These are phyloP conservation scores for Zoysia matrella DNA, from an alignment of 202 grass and related monocot genomes.

Conservation along the genomic window DNA sequence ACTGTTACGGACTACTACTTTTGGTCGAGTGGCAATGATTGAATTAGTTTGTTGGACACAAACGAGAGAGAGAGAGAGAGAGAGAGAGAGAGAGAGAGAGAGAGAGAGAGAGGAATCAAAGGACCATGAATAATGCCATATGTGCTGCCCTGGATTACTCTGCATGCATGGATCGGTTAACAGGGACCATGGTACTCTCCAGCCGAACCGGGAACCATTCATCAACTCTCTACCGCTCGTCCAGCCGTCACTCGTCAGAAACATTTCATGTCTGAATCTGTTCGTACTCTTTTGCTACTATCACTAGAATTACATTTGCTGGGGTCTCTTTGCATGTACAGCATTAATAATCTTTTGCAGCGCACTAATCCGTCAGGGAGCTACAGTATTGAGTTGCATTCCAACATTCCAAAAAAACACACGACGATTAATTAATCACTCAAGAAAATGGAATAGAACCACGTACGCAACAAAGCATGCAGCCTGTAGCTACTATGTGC, in stretches of 20 bases:
- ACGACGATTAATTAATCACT: not conserved
- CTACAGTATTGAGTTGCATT: not conserved
- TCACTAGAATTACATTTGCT: not conserved
- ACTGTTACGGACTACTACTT: too few species aligned
- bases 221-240: constrained; percentile 5
- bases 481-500: not conserved
- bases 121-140: not conserved
- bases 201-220: not conserved
- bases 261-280: not conserved
- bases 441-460: not conserved
- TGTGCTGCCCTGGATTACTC: not conserved
- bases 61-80: too few species aligned
- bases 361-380: too few species aligned
- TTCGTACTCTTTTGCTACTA: too few species aligned
- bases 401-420: not conserved
- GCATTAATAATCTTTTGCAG: not conserved
- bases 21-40: not conserved
- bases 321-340: not conserved
- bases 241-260: constrained; percentile 1
- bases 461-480: not conserved
- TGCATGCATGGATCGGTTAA: not conserved
- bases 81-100: too few species aligned
- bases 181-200: constrained; percentile 7
- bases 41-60: not conserved
- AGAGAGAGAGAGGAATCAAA: not conserved